Percentiles rank a stretch among this genome's conserved stretches.
Evolutionary conservation across 345 rosid genomes (phyloP).

Genomic region (Eucalyptus cloeziana): DNA sequence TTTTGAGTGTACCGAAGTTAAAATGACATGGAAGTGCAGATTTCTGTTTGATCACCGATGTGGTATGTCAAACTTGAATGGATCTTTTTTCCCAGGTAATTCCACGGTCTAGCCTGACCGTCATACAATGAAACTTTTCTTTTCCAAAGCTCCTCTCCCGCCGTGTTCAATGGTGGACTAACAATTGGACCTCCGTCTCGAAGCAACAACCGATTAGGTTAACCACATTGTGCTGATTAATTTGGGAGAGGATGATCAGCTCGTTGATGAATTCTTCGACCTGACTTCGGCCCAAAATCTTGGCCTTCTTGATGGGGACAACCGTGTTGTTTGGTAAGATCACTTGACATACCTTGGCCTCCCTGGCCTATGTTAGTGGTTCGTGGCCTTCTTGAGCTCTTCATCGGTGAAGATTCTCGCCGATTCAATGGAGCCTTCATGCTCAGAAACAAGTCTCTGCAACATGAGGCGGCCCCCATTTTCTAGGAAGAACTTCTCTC

Average conservation of each 20-base stretch:
- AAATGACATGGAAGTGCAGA: too few species aligned
- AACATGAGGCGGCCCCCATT: slow-evolving; percentile 18
- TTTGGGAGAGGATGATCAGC: slow-evolving; percentile 22
- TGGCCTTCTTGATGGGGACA: slow-evolving; percentile 27
- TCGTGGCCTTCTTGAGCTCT: background rate
- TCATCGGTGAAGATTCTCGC: slow-evolving; percentile 13
- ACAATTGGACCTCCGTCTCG: slow-evolving; percentile 23
- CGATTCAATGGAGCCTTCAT: too few species aligned
- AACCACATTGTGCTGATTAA: slow-evolving; percentile 32
- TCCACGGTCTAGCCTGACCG: accelerated
- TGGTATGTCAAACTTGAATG: too few species aligned
- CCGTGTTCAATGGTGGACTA: background rate
- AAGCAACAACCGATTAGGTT: slow-evolving; percentile 26
- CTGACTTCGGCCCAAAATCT: slow-evolving; percentile 15
- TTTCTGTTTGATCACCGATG: too few species aligned
- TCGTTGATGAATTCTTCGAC: slow-evolving; percentile 30
- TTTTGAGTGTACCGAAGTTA: too few species aligned
- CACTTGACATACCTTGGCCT: background rate
- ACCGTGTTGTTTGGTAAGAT: slow-evolving; percentile 4
- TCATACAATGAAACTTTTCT: too few species aligned
- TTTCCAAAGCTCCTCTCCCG: too few species aligned
- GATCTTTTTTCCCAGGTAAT: too few species aligned
- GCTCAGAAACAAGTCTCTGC: too few species aligned
- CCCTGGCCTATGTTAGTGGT: too few species aligned
- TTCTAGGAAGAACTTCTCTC: slow-evolving; percentile 1